A percentile compares a stretch with the other conserved stretches of the same genome.
Conservation (phyloP, 176 grass and related monocot species). For the Cocos nucifera region DNA sequence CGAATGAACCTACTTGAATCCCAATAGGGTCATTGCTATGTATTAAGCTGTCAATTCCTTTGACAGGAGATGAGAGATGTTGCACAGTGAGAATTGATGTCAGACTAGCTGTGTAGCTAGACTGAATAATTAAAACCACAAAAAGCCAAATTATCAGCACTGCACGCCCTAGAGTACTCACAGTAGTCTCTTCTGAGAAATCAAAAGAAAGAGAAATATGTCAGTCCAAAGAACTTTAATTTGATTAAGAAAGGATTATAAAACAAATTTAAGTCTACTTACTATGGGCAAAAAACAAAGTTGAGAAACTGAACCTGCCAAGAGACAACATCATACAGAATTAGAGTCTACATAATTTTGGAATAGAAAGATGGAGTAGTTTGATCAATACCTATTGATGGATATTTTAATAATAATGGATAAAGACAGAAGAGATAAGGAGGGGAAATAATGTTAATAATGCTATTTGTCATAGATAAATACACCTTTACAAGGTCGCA, state of each 20-base stretch:
- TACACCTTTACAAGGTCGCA: too few relatives aligned
- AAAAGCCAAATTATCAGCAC: conserved; percentile 87
- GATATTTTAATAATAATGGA: too few relatives aligned
- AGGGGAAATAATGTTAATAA: too few relatives aligned
- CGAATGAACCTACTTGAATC: conserved; percentile 55
- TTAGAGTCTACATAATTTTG: too few relatives aligned
- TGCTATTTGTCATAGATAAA: too few relatives aligned
- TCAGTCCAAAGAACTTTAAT: not conserved
- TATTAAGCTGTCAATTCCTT: conserved; percentile 59
- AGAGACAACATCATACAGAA: not conserved
- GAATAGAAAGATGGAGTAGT: too few relatives aligned
- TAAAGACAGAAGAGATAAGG: too few relatives aligned
- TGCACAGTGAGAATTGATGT: conserved; percentile 84
- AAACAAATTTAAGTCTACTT: conserved; percentile 29
- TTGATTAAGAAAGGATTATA: not conserved
- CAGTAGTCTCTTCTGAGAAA: conserved; percentile 51
- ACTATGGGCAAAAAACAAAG: conserved; percentile 87
- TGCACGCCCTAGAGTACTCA: conserved; percentile 58
- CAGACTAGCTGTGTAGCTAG: conserved; percentile 75
- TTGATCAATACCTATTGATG: too few relatives aligned
- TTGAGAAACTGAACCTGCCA: conserved; percentile 89
- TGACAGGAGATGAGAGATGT: conserved; percentile 54
- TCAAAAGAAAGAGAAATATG: not conserved
- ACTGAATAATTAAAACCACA: conserved; percentile 82
- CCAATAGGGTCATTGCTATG: conserved; percentile 57